Conservation (phyloP, 2,329 filamentous ascomycete species). For the Cytospora piceae region DNA sequence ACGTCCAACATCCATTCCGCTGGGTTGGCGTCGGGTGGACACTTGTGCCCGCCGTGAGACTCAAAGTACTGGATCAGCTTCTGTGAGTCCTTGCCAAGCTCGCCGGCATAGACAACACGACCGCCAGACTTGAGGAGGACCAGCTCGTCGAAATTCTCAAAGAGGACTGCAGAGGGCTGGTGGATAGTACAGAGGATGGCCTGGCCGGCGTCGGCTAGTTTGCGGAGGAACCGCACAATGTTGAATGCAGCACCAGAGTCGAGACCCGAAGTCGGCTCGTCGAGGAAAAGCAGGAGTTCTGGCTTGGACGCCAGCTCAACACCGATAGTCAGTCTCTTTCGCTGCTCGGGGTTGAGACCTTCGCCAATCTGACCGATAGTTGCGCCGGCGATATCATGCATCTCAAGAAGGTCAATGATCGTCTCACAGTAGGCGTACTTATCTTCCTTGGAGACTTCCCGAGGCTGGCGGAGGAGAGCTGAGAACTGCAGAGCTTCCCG, state of each 20-base stretch:
- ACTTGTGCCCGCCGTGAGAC: slow-evolving; percentile 55
- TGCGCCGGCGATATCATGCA: slow-evolving; percentile 72
- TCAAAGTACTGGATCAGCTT: slow-evolving; percentile 61
- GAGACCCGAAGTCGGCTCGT: slow-evolving; percentile 76
- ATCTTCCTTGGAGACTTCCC: slow-evolving; percentile 58
- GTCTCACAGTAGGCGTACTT: slow-evolving; percentile 71
- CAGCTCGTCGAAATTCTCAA: slow-evolving; percentile 54
- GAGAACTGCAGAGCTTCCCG: slow-evolving; percentile 70
- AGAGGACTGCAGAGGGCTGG: slow-evolving; percentile 48
- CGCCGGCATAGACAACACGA: slow-evolving; percentile 59
- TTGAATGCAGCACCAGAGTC: slow-evolving; percentile 76
- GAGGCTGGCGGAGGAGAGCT: slow-evolving; percentile 67
- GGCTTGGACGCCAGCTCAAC: slow-evolving; percentile 76
- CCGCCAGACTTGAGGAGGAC: slow-evolving; percentile 59
- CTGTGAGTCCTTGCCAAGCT: slow-evolving; percentile 54
- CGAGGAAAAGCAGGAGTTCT: slow-evolving; percentile 71
- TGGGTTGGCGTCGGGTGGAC: slow-evolving; percentile 57
- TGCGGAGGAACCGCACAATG: slow-evolving; percentile 70
- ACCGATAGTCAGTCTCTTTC: slow-evolving; percentile 69
- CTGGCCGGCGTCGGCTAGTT: slow-evolving; percentile 53
- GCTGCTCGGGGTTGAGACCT: slow-evolving; percentile 55
- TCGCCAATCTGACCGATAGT: slow-evolving; percentile 71
- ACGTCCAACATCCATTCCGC: slow-evolving; percentile 66
- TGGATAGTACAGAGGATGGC: slow-evolving; percentile 51
- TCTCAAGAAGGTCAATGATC: slow-evolving; percentile 70